Conservation (phyloP, 1,284 basidiomycete genomes). For the Cutaneotrichosporon sp. region DNA sequence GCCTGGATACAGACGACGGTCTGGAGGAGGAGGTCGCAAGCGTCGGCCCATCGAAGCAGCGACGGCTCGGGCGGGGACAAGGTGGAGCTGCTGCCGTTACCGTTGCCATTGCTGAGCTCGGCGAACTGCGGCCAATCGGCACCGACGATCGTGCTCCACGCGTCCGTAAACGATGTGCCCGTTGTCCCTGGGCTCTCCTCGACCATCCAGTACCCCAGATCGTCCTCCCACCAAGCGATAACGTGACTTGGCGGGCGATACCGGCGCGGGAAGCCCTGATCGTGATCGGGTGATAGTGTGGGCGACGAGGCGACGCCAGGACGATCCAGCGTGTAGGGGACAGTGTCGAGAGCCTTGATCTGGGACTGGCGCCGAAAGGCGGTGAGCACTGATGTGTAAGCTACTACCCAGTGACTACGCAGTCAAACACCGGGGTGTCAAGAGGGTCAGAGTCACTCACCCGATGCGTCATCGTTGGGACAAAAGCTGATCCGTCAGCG, state of each 20-base stretch:
- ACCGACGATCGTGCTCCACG: conserved; percentile 25
- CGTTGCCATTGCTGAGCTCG: background rate
- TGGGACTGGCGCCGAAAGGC: conserved; percentile 34
- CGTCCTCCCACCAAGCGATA: conserved; percentile 44
- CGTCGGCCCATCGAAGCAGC: conserved; percentile 22
- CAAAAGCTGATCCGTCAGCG: conserved; percentile 19
- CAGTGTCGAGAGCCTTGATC: conserved; percentile 31
- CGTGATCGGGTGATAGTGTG: background rate
- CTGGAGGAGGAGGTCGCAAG: conserved; percentile 31
- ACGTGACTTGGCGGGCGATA: conserved; percentile 18
- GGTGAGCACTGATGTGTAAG: conserved; percentile 8
- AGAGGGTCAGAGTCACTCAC: conserved; percentile 11
- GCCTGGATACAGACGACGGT: conserved; percentile 30
- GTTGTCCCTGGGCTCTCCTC: conserved; percentile 8
- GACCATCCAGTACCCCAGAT: conserved; percentile 34
- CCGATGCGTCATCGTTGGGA: conserved; percentile 12
- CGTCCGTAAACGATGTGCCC: conserved; percentile 12
- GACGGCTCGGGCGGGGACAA: background rate
- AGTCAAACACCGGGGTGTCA: no score
- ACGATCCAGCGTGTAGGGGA: conserved; percentile 6
- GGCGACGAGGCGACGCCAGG: conserved; percentile 1
- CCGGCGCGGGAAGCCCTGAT: conserved; percentile 6
- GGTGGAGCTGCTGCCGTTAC: background rate
- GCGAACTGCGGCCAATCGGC: conserved; percentile 6
- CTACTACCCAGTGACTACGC: background rate